Evolutionary conservation across 2,329 filamentous ascomycete genomes (phyloP).

Genomic region (Hypoxylon sp.): DNA sequence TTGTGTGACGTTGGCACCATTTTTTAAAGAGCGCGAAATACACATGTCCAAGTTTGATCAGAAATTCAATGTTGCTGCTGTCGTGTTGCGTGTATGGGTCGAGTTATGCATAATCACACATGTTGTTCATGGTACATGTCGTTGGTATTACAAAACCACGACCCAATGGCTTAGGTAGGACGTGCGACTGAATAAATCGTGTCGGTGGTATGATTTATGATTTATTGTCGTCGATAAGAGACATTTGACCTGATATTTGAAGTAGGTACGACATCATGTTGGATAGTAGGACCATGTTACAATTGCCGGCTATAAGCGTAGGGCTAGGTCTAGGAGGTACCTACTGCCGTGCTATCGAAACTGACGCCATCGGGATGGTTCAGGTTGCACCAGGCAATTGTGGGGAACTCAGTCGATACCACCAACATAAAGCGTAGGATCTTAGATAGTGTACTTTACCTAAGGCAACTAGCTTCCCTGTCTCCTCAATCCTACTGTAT

Average conservation of each 20-base stretch:
- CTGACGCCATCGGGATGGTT: conserved; percentile 32
- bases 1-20: conserved; percentile 1
- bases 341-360: conserved; percentile 19
- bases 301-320: conserved; percentile 22
- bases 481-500: conserved; percentile 4
- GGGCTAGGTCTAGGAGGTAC: too few species aligned
- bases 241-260: not conserved
- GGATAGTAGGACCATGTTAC: conserved; percentile 11
- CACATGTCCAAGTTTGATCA: not conserved
- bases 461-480: not conserved
- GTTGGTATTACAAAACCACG: not conserved
- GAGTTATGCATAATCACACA: too few species aligned
- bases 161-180: conserved; percentile 22
- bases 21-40: conserved; percentile 3
- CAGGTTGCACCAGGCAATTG: conserved; percentile 19
- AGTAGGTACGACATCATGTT: not conserved
- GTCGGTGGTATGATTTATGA: not conserved
- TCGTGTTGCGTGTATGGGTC: too few species aligned
- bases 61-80: conserved; percentile 3
- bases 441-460: not conserved
- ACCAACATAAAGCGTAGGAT: not conserved
- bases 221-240: not conserved
- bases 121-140: too few species aligned
- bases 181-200: conserved; percentile 2
- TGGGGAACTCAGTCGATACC: conserved; percentile 12